Percentiles rank a stretch among this genome's conserved stretches.
These are phyloP conservation scores for Platismatia glauca DNA, from an alignment of 495 filamentous ascomycete genomes.

Conservation along the genomic window DNA sequence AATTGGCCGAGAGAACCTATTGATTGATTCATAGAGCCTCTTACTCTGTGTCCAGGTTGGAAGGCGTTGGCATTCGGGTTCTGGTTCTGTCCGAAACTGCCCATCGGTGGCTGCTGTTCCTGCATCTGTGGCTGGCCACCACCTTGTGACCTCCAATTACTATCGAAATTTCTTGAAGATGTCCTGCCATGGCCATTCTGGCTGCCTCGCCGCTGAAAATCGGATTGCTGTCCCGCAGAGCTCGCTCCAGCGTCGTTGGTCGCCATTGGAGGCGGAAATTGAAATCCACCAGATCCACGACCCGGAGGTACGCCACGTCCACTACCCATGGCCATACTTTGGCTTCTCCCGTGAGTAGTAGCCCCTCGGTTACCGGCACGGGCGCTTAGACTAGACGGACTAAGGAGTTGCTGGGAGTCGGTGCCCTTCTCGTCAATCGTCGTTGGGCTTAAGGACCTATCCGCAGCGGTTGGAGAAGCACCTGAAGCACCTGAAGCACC, in stretches of 20 bases:
- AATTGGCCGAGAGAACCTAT: slow-evolving; percentile 78
- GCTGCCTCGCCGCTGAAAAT: slow-evolving; percentile 65
- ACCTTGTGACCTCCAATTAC: slow-evolving; percentile 91
- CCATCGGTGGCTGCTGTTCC: slow-evolving; percentile 47
- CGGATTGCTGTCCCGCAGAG: slow-evolving; percentile 40
- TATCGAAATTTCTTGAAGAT: slow-evolving; percentile 86
- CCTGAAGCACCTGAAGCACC: slow-evolving; percentile 47
- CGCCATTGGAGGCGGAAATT: slow-evolving; percentile 52
- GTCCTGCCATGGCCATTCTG: slow-evolving; percentile 65
- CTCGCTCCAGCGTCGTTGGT: slow-evolving; percentile 47
- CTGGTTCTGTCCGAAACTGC: slow-evolving; percentile 57
- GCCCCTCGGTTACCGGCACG: slow-evolving; percentile 44
- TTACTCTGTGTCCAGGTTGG: slow-evolving; percentile 84
- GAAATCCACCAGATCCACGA: slow-evolving; percentile 58
- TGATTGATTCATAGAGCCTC: slow-evolving; percentile 78
- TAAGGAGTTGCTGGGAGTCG: slow-evolving; percentile 16
- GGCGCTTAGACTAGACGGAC: slow-evolving; percentile 17
- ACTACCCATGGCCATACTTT: slow-evolving; percentile 59
- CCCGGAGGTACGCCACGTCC: slow-evolving; percentile 43
- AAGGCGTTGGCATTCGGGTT: slow-evolving; percentile 52
- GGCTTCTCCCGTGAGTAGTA: slow-evolving; percentile 52
- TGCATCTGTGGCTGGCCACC: slow-evolving; percentile 48
- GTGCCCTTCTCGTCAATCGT: slow-evolving; percentile 36
- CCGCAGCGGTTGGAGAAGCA: slow-evolving; percentile 34
- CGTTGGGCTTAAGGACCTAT: slow-evolving; percentile 40